A percentile compares a stretch with the other conserved stretches of the same genome.
Evolutionary conservation across 2,329 filamentous ascomycete genomes (phyloP).

Genomic region (Myriosclerotinia scirpicola): DNA sequence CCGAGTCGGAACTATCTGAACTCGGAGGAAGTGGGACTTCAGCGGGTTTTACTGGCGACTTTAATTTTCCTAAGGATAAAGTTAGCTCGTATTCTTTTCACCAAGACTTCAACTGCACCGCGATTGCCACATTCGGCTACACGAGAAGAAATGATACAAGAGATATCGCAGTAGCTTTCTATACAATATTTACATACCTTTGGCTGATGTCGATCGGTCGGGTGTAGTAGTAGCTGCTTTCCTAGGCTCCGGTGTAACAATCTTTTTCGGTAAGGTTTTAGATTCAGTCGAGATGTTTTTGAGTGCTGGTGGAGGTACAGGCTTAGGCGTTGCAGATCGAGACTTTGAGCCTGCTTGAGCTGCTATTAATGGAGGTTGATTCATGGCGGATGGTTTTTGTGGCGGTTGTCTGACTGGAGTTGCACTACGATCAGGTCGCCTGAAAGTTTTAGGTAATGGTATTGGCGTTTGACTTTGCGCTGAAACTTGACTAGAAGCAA

Average conservation of each 20-base stretch:
- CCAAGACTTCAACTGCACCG: neutral
- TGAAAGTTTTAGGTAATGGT: slow-evolving; percentile 19
- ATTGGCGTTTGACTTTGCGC: slow-evolving; percentile 17
- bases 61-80: slow-evolving; percentile 10
- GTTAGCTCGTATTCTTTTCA: neutral
- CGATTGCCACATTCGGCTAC: neutral
- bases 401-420: slow-evolving; percentile 9
- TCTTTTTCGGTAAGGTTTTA: neutral
- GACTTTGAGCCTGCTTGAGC: neutral
- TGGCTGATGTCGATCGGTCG: neutral
- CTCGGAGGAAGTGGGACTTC: slow-evolving; percentile 9
- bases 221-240: neutral
- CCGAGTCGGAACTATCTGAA: slow-evolving; percentile 10
- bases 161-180: neutral
- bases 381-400: slow-evolving; percentile 13
- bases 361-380: slow-evolving; percentile 17
- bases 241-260: slow-evolving; percentile 9
- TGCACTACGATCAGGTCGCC: slow-evolving; percentile 13
- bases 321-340: slow-evolving; percentile 16
- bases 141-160: neutral
- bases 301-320: neutral
- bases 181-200: slow-evolving; percentile 14
- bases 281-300: neutral
- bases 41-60: slow-evolving; percentile 9
- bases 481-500: slow-evolving; percentile 6